Evolutionary conservation across 1,284 basidiomycete genomes (phyloP), one percentile per base, ranked within the genome.

Genomic region (Pseudozyma sp.): DNA sequence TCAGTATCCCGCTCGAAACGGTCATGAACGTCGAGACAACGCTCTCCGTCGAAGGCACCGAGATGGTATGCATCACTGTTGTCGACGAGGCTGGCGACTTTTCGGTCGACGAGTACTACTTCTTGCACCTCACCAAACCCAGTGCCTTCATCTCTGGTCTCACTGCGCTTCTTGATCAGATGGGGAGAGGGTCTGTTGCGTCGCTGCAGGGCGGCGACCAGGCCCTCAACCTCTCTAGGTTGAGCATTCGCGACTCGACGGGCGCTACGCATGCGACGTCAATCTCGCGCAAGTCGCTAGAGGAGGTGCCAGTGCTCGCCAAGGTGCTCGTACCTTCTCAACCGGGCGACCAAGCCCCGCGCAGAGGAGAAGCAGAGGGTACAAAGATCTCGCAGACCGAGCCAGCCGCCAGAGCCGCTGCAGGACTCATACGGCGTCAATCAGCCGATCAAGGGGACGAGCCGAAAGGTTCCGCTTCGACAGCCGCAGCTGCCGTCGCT

Each of bases 1-100:
- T 98, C 82, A 92, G 94, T 42, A 94, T 99, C 54, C 96, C 96
- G 0, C 93, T 97, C 74, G 91, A 93, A 17, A 89, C 90, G 1
- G 90, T 99, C 67, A 86, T 94, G 45, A 94, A 96, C 74, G 91
- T 97, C 31, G 94, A 97, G 66, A 90, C 90, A 78, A 93, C 92
- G 8, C 50, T 59, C 14, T 67, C 66, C 5, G 68, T 65, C 31
- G 73, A 74, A 17, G 45, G 56, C 8, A 68, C 66, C 24, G 79
- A 81, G 53, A 68, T 79, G 64, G 66, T 79, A 16, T 78, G 65
- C 54, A 64, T 81, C 54, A 70, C 71, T 29, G 77, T 79, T 9
- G 66, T 79, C 44, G 75, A 79, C 40, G 72, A 70, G 48, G 61
- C 51, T 14, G 57, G 61, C n/a, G 78, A 79, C 40, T 79, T 79